A percentile compares a stretch with the other conserved stretches of the same genome.
Conservation (phyloP, 2,329 filamentous ascomycete species). For the Apiospora arundinis region DNA sequence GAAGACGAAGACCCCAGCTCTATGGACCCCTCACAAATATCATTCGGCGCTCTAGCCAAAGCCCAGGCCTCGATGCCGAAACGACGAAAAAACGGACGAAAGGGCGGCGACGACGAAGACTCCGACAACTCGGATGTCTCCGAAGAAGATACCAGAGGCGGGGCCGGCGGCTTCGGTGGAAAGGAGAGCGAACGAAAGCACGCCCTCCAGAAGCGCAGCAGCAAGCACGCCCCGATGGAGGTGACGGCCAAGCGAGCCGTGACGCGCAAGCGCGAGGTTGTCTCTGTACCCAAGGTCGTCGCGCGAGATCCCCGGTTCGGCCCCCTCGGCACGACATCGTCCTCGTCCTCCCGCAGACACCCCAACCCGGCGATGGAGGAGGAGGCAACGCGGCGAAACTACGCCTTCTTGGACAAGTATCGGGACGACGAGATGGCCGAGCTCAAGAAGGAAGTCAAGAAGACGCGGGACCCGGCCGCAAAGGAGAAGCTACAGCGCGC, state of each 20-base stretch:
- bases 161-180: constrained; percentile 45
- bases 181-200: constrained; percentile 30
- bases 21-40: constrained; percentile 65
- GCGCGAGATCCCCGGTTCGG: constrained; percentile 90
- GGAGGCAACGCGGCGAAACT: constrained; percentile 70
- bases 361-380: constrained; percentile 54
- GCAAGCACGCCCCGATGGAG: constrained; percentile 89
- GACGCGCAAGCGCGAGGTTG: constrained; percentile 77
- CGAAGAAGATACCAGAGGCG: constrained; percentile 42
- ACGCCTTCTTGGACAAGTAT: constrained; percentile 89
- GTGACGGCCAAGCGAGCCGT: constrained; percentile 85
- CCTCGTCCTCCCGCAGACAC: neutral
- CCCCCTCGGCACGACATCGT: constrained; percentile 50
- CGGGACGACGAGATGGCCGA: constrained; percentile 81
- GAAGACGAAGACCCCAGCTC: constrained; percentile 38
- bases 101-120: constrained; percentile 36
- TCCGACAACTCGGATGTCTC: constrained; percentile 33
- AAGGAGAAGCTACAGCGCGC: constrained; percentile 75
- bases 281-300: constrained; percentile 64
- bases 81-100: constrained; percentile 35
- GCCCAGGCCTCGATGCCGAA: constrained; percentile 74
- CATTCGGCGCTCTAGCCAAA: constrained; percentile 89
- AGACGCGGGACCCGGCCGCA: constrained; percentile 49
- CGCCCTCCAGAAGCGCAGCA: constrained; percentile 57
- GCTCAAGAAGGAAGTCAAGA: constrained; percentile 71